A percentile compares a stretch with the other conserved stretches of the same genome.
phyloP scores from a whole-genome alignment of 768 basidiomycete species.

The Mycena kentingensis region DNA sequence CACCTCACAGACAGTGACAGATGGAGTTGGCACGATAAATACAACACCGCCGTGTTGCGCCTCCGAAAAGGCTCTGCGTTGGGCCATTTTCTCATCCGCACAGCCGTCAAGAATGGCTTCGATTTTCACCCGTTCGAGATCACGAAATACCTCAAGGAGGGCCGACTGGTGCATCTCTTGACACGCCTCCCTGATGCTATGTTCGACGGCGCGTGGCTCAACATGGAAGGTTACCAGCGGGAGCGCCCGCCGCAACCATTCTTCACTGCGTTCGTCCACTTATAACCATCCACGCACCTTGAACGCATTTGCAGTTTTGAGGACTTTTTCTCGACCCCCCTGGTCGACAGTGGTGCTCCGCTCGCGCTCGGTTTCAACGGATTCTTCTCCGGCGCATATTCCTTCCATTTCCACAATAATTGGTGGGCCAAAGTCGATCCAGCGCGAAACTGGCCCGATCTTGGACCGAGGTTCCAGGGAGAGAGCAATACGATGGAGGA shows the following conservation, averaged over 20 bases:
- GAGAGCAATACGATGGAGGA: conserved; percentile 38
- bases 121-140: conserved; percentile 99
- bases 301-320: conserved; percentile 59
- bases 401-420: conserved; percentile 60
- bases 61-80: conserved; percentile 91
- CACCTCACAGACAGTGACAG: neutral
- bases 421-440: conserved; percentile 98
- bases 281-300: neutral
- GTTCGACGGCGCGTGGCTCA: conserved; percentile 96
- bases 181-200: conserved; percentile 93
- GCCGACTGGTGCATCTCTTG: conserved; percentile 77
- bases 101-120: conserved; percentile 88
- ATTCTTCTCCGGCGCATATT: conserved; percentile 95
- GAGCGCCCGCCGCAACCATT: conserved; percentile 96
- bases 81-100: conserved; percentile 90
- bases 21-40: conserved; percentile 51
- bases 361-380: conserved; percentile 89
- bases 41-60: conserved; percentile 95
- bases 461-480: conserved; percentile 52
- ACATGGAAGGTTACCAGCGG: conserved; percentile 88
- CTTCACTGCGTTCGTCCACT: conserved; percentile 71
- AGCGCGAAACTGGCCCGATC: conserved; percentile 90
- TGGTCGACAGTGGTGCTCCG: conserved; percentile 74
- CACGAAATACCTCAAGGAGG: conserved; percentile 87
- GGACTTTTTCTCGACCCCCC: conserved; percentile 85